phyloP scores from a whole-genome alignment of 306 rosid species.

The Rosa lucieae region DNA sequence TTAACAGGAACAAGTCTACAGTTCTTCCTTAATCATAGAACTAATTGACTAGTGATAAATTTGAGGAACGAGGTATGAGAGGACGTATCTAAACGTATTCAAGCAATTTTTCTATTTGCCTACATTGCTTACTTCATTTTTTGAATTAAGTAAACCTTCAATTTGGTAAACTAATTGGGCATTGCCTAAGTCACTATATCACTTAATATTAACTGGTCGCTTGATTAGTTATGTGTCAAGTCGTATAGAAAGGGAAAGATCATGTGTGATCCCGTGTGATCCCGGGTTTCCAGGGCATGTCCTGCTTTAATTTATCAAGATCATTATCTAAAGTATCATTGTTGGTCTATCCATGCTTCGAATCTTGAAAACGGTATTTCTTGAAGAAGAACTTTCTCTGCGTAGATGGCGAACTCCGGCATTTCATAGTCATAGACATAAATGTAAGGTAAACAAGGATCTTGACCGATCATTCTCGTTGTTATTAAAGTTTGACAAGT shows the following conservation, averaged over 20 bases:
- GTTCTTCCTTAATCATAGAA: not conserved
- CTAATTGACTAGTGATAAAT: not conserved
- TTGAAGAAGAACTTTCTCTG: not conserved
- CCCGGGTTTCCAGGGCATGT: not conserved
- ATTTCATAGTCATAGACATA: not conserved
- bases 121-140: not conserved
- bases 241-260: not conserved
- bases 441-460: not conserved
- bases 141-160: too few relatives aligned
- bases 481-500: too few relatives aligned
- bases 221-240: not conserved
- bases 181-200: not conserved
- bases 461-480: too few relatives aligned
- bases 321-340: not conserved
- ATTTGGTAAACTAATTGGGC: too few relatives aligned
- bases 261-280: not conserved
- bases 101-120: not conserved
- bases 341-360: not conserved
- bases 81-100: not conserved
- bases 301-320: not conserved
- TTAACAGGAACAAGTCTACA: not conserved
- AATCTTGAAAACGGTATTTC: not conserved
- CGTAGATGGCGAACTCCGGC: not conserved
- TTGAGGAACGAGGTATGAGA: not conserved
- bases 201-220: not conserved